Percentiles rank a stretch among this genome's conserved stretches.
phyloP scores from a whole-genome alignment of 129 eudicot species.

The Flaveria bidentis region DNA sequence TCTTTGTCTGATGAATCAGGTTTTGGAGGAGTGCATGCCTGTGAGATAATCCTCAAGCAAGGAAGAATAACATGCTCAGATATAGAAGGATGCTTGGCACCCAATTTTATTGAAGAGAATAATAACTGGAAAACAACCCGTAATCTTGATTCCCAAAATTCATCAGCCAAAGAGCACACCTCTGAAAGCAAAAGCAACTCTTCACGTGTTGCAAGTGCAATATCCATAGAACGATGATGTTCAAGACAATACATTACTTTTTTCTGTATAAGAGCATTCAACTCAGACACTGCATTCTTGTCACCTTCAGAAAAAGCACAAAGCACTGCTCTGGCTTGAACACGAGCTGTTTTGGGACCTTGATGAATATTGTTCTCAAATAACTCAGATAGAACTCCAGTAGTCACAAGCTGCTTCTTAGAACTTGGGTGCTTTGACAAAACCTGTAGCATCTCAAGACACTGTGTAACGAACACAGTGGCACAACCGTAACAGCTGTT shows the following conservation, averaged over 20 bases:
- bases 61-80: slow-evolving; percentile 97
- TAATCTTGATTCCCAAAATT: slow-evolving; percentile 95
- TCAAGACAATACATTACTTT: slow-evolving; percentile 94
- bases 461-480: slow-evolving; percentile 84
- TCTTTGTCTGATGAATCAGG: slow-evolving; percentile 88
- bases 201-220: slow-evolving; percentile 92
- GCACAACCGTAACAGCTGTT: slow-evolving; percentile 99
- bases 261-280: slow-evolving; percentile 82
- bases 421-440: slow-evolving; percentile 83
- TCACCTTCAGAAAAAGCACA: slow-evolving; percentile 98
- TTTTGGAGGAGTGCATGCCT: slow-evolving; percentile 96
- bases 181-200: slow-evolving; percentile 92
- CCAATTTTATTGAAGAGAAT: slow-evolving; percentile 86
- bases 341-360: slow-evolving; percentile 96
- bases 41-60: slow-evolving; percentile 88
- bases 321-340: slow-evolving; percentile 93
- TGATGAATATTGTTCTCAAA: slow-evolving; percentile 98
- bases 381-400: slow-evolving; percentile 88
- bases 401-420: slow-evolving; percentile 81
- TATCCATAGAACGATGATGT: slow-evolving; percentile 98
- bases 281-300: slow-evolving; percentile 70
- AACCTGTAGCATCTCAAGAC: slow-evolving; percentile 92
- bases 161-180: slow-evolving; percentile 90
- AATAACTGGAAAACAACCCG: slow-evolving; percentile 92
- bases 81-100: slow-evolving; percentile 95